phyloP scores from a whole-genome alignment of 176 grass and related monocot genomes.

The Cymbopogon citratus region DNA sequence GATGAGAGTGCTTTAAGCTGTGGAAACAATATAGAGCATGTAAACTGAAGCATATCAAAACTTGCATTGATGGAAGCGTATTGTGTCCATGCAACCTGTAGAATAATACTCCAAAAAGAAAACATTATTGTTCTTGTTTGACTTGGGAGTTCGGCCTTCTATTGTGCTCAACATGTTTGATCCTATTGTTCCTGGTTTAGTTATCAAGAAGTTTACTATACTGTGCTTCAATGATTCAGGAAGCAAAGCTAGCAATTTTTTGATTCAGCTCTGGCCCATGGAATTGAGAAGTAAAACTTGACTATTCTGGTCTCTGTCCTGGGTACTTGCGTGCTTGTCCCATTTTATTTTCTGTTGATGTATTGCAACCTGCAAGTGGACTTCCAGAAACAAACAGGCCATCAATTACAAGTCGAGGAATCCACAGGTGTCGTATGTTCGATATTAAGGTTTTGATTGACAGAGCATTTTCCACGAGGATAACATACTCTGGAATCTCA shows the following conservation, averaged over 20 bases:
- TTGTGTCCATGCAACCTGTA: neutral
- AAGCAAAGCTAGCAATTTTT: neutral
- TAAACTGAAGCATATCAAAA: neutral
- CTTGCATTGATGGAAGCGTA: neutral
- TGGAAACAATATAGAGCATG: neutral
- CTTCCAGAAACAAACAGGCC: neutral
- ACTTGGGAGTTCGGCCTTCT: neutral
- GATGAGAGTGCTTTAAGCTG: neutral
- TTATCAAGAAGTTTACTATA: neutral
- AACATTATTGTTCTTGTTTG: neutral
- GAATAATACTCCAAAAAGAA: neutral
- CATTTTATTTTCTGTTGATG: neutral
- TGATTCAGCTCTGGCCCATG: neutral
- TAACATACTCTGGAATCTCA: neutral
- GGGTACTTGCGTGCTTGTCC: neutral
- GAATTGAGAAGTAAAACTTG: neutral
- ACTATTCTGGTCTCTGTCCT: neutral
- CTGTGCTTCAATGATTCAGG: neutral
- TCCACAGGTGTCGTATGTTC: neutral
- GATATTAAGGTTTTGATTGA: neutral
- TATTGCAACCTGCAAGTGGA: conserved; percentile 14
- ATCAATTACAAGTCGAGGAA: neutral
- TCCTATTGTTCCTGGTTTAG: neutral
- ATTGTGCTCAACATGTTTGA: neutral
- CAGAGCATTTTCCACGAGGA: neutral